phyloP scores from a whole-genome alignment of 129 eudicot species.

The Centrapalus pauciflorus region DNA sequence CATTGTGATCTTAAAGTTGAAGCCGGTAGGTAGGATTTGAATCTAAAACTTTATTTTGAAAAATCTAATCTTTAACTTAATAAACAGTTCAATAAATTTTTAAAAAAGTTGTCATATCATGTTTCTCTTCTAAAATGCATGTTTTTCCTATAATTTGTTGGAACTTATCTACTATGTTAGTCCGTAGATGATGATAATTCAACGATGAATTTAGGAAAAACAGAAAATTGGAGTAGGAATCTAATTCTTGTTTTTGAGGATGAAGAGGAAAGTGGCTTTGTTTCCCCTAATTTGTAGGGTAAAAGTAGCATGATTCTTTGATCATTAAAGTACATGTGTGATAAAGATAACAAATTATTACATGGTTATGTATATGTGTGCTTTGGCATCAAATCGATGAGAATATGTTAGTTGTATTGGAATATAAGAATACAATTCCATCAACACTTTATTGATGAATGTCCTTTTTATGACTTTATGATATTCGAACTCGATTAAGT shows the following conservation, averaged over 20 bases:
- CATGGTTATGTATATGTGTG: not conserved
- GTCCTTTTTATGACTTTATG: slow-evolving; percentile 5
- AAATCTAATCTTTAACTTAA: no score
- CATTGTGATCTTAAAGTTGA: no score
- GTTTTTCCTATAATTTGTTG: not conserved
- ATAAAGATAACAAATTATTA: slow-evolving; percentile 9
- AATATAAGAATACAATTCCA: slow-evolving; percentile 23
- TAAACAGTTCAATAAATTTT: no score
- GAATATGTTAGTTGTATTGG: slow-evolving; percentile 9
- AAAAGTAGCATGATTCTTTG: slow-evolving; percentile 8
- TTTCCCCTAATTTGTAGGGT: slow-evolving; percentile 15
- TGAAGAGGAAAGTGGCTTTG: slow-evolving; percentile 30
- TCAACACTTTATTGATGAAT: slow-evolving; percentile 9
- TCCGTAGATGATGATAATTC: slow-evolving; percentile 2
- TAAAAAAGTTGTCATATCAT: not conserved
- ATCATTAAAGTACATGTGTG: not conserved
- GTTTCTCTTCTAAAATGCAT: not conserved
- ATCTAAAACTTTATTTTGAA: no score
- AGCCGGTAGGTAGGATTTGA: no score
- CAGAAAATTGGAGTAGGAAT: slow-evolving; percentile 25
- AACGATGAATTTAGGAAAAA: not conserved
- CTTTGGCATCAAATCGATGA: slow-evolving; percentile 15
- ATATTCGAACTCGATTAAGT: no score
- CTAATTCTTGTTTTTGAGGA: slow-evolving; percentile 40
- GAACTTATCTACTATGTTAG: not conserved